Conservation (phyloP, 1,284 basidiomycete genomes). For the Ganoderma lucidum region DNA sequence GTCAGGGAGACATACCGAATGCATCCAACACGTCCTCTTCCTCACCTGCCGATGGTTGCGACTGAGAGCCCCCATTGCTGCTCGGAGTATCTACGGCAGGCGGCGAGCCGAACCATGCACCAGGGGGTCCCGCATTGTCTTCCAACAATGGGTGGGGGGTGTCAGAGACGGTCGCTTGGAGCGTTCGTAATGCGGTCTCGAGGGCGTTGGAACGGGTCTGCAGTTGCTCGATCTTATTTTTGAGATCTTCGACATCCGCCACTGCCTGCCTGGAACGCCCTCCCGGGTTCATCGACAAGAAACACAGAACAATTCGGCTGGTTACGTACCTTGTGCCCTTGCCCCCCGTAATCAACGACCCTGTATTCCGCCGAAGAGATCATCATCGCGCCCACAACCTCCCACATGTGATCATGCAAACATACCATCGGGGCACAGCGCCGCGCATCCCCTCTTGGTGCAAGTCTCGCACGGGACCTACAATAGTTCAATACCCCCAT, state of each 20-base stretch:
- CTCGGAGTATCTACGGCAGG: not conserved
- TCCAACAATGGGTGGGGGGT: constrained; percentile 55
- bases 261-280: constrained; percentile 56
- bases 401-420: not conserved
- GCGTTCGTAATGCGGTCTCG: constrained; percentile 58
- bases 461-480: constrained; percentile 81
- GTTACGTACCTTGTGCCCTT: constrained; percentile 52
- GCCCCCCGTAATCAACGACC: constrained; percentile 60
- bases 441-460: constrained; percentile 70
- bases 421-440: constrained; percentile 75
- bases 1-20: constrained; percentile 51
- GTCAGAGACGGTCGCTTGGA: constrained; percentile 57
- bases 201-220: constrained; percentile 62
- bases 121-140: constrained; percentile 28
- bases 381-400: not conserved
- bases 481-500: constrained; percentile 1
- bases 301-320: not conserved
- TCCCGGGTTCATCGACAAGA: not conserved
- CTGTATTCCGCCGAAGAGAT: constrained; percentile 40
- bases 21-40: constrained; percentile 61
- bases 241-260: constrained; percentile 71
- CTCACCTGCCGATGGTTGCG: constrained; percentile 37
- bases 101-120: not conserved
- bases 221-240: constrained; percentile 65
- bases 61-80: not conserved